Evolutionary conservation across 768 basidiomycete species (phyloP).

Genomic region (Candolleomyces eurysporus): DNA sequence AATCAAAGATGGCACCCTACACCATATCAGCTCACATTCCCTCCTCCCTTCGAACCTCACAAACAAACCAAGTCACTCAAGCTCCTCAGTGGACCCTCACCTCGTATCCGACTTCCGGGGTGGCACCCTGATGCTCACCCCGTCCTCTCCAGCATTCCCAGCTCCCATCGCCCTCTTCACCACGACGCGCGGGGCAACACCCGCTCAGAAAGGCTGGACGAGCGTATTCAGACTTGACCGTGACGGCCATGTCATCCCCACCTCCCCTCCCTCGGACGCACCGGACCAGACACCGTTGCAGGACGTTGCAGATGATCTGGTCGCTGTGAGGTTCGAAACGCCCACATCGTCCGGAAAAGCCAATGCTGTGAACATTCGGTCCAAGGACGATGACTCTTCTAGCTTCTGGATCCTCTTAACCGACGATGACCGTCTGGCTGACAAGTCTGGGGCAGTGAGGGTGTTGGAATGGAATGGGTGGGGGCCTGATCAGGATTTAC

Average conservation of each 20-base stretch:
- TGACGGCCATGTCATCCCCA: constrained; percentile 30
- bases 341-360: constrained; percentile 51
- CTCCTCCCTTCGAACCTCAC: constrained; percentile 24
- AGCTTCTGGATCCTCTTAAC: constrained; percentile 49
- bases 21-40: constrained; percentile 29
- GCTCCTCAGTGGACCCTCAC: constrained; percentile 7
- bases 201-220: constrained; percentile 40
- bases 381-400: constrained; percentile 20
- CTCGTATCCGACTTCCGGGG: constrained; percentile 33
- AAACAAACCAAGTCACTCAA: background rate
- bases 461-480: constrained; percentile 52
- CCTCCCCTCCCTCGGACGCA: background rate
- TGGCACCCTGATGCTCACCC: constrained; percentile 44
- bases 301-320: constrained; percentile 12
- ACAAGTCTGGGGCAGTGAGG: constrained; percentile 36
- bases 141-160: constrained; percentile 32
- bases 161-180: constrained; percentile 41
- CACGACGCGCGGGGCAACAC: constrained; percentile 44
- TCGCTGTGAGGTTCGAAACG: constrained; percentile 39
- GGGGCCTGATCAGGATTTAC: constrained; percentile 29
- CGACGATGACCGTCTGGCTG: constrained; percentile 41
- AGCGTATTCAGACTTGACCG: constrained; percentile 39
- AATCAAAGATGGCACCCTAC: constrained; percentile 30
- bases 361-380: constrained; percentile 44
- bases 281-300: background rate